These are phyloP conservation scores for Aphanomyces cochlioides DNA, from an alignment of 352 stramenopile species.

Conservation along the genomic window DNA sequence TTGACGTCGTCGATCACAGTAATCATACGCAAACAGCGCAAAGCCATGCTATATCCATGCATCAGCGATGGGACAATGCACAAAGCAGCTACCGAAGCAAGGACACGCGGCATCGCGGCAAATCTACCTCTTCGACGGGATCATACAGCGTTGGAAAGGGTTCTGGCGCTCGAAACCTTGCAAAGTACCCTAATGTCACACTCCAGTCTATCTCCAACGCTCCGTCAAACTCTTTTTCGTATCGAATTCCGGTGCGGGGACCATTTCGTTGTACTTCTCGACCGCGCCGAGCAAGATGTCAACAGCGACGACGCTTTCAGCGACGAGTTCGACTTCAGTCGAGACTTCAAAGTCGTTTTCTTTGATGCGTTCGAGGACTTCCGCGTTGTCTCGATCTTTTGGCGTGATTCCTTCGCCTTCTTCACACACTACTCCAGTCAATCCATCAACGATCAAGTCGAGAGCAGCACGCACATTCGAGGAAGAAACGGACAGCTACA, in stretches of 20 bases:
- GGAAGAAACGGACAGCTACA: slow-evolving; percentile 20
- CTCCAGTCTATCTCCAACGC: not conserved
- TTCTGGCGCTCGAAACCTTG: slow-evolving; percentile 15
- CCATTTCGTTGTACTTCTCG: slow-evolving; percentile 39
- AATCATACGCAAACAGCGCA: slow-evolving; percentile 64
- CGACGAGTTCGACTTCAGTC: slow-evolving; percentile 66
- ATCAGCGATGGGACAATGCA: not conserved
- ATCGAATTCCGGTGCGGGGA: slow-evolving; percentile 47
- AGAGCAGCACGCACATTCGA: slow-evolving; percentile 10
- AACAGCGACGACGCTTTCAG: slow-evolving; percentile 51
- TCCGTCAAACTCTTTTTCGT: slow-evolving; percentile 23
- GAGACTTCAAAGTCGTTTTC: slow-evolving; percentile 60
- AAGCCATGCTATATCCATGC: slow-evolving; percentile 35
- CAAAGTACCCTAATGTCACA: slow-evolving; percentile 8
- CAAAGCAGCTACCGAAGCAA: slow-evolving; percentile 40
- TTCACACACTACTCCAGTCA: slow-evolving; percentile 36
- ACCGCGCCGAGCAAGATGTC: slow-evolving; percentile 47
- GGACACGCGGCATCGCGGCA: slow-evolving; percentile 48
- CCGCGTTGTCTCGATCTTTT: slow-evolving; percentile 35
- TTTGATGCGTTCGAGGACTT: slow-evolving; percentile 47
- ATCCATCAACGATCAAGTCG: not conserved
- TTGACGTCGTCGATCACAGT: slow-evolving; percentile 53
- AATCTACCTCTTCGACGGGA: slow-evolving; percentile 39
- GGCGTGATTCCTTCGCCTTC: slow-evolving; percentile 53
- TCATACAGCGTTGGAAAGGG: slow-evolving; percentile 27